Conservation (phyloP, 192 early-diverging fungal genomes). For the Glomus cerebriforme region DNA sequence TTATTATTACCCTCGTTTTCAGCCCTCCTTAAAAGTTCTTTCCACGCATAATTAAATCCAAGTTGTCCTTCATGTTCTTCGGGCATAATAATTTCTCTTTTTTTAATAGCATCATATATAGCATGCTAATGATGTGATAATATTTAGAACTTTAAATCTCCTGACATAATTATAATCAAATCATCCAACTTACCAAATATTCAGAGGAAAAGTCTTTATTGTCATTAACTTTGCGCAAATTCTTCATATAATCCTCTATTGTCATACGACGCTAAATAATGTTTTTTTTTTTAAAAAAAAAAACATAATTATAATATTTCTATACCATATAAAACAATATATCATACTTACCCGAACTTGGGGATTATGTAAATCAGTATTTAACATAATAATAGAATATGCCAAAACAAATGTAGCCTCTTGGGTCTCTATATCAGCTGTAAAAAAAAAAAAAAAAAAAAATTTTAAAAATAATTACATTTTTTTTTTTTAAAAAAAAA, state of each 20-base stretch:
- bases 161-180: too few species aligned
- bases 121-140: conserved; percentile 50
- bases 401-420: conserved; percentile 87
- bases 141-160: too few species aligned
- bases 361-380: conserved; percentile 97
- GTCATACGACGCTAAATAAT: conserved; percentile 77
- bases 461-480: too few species aligned
- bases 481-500: background rate
- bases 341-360: conserved; percentile 67
- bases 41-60: conserved; percentile 95
- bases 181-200: conserved; percentile 61
- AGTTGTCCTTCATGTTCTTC: conserved; percentile 95
- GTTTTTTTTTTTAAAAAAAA: background rate
- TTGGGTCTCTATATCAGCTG: conserved; percentile 69
- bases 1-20: conserved; percentile 36
- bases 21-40: conserved; percentile 65
- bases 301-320: background rate
- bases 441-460: conserved; percentile 25
- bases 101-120: conserved; percentile 87
- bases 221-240: conserved; percentile 86
- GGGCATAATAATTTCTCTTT: conserved; percentile 93
- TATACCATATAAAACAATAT: background rate
- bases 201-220: conserved; percentile 79
- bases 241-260: conserved; percentile 84
- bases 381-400: conserved; percentile 96